Evolutionary conservation across 75 land plant species (phyloP), one percentile per base, ranked within the genome.

Genomic region (Isoetes taiwanensis): DNA sequence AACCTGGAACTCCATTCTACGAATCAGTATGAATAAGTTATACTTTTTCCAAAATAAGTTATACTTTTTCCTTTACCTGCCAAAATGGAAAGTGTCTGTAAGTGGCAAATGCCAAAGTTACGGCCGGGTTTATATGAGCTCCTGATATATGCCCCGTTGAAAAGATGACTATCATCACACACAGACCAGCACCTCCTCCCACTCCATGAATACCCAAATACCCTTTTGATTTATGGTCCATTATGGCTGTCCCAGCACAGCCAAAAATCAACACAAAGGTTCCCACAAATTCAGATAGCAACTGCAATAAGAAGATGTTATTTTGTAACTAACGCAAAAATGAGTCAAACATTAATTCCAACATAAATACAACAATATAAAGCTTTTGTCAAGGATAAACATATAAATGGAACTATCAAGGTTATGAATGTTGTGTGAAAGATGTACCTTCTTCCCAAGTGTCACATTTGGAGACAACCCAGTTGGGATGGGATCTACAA

Each of bases 111-210:
- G 68, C 71, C 14, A 69, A 1, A 17, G 71, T 63, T 2, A 69
- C 42, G 0, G 71, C 37, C 4, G 71, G 71, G 27, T 69, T 69
- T 2, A 69, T 39, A 55, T 69, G 71, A 25, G 71, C 71, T 0
- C 71, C 71, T 17, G 71, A 69, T 28, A 69, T 69, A 20, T 53
- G 68, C 1, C 67, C 71, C 14, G 52, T 64, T 1, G 68, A 28
- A 38, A 69, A 69, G 10, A 69, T 32, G 0, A 63, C 46, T 10
- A 69, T 11, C 35, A 69, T 41, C 16, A 69, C 33, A 9, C 59
- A 32, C 16, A 56, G 56, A 24, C 50, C 67, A 6, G 34, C 71
- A 6, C 41, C 35, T 11, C 26, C 21, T 16, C 59, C 67, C 11
- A 65, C 35, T 52, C 52, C 71, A 54, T 61, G 41, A 9, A 63